These are phyloP conservation scores for Solanum habrochaites DNA, from an alignment of 257 asterid genomes.

Conservation along the genomic window DNA sequence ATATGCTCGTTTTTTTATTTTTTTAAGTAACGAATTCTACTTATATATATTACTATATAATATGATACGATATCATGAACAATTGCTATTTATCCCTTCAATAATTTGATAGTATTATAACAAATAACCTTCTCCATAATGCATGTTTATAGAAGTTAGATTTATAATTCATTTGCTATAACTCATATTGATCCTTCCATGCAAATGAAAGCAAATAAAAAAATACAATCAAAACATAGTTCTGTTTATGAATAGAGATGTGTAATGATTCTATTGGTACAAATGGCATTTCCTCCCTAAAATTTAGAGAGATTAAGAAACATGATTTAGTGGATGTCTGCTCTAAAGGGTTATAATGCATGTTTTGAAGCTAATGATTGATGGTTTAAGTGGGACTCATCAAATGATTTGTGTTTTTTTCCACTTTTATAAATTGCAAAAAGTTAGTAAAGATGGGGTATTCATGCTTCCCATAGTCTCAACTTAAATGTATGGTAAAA, in stretches of 20 bases:
- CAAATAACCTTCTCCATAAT: not conserved
- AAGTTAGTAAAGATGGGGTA: not conserved
- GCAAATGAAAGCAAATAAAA: not conserved
- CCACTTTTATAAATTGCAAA: not conserved
- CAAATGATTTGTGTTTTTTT: not conserved
- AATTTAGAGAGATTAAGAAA: slow-evolving; percentile 7
- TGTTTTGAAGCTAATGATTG: not conserved
- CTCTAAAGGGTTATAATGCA: not conserved
- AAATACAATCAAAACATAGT: not conserved
- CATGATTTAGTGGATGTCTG: not conserved
- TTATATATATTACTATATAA: no score
- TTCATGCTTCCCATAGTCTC: not conserved
- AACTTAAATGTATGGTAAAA: not conserved
- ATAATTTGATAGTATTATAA: not conserved
- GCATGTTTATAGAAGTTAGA: not conserved
- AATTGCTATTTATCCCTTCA: not conserved
- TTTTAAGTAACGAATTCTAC: no score
- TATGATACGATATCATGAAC: not conserved
- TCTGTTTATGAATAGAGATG: not conserved
- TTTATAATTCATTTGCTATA: not conserved
- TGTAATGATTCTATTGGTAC: not conserved
- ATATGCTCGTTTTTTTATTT: no score
- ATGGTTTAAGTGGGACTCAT: not conserved
- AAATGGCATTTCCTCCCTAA: not conserved
- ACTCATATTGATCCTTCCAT: not conserved